Percentiles rank a stretch among this genome's conserved stretches.
Conservation (phyloP, 2,329 filamentous ascomycete species). For the Cadophora malorum region DNA sequence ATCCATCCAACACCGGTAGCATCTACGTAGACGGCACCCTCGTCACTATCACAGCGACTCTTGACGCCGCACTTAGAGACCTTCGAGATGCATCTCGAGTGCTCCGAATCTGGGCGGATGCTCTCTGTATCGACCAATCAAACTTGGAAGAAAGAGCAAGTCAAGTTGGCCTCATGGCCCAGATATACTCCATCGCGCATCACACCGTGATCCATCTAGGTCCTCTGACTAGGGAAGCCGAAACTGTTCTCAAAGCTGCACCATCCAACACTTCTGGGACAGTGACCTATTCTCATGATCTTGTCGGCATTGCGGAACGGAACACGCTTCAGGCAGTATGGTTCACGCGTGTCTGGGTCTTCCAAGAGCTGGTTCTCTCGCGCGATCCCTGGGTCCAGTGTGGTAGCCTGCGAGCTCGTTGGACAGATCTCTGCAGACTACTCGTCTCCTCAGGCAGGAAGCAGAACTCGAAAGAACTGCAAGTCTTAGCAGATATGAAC, state of each 20-base stretch:
- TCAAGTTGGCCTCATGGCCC: slow-evolving; percentile 24
- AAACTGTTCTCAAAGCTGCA: slow-evolving; percentile 3
- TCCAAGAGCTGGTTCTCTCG: slow-evolving; percentile 44
- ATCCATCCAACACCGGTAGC: neutral
- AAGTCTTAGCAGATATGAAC: slow-evolving; percentile 23
- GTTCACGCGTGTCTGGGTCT: slow-evolving; percentile 49
- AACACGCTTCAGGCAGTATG: slow-evolving; percentile 46
- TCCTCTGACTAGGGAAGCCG: neutral
- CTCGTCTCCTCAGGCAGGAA: slow-evolving; percentile 7
- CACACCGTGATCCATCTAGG: slow-evolving; percentile 19
- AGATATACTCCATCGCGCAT: slow-evolving; percentile 19
- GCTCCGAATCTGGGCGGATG: slow-evolving; percentile 24
- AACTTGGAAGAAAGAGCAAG: slow-evolving; percentile 15
- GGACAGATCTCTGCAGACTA: slow-evolving; percentile 19
- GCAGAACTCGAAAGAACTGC: slow-evolving; percentile 1
- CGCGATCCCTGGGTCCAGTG: slow-evolving; percentile 24
- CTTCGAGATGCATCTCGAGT: slow-evolving; percentile 7
- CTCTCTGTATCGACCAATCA: slow-evolving; percentile 25
- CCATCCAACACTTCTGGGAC: slow-evolving; percentile 18
- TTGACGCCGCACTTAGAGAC: slow-evolving; percentile 16
- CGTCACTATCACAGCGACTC: slow-evolving; percentile 18
- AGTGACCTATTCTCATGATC: slow-evolving; percentile 12
- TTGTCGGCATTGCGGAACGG: slow-evolving; percentile 8
- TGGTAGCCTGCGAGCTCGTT: slow-evolving; percentile 16
- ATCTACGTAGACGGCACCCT: slow-evolving; percentile 9